Conservation (phyloP, 371 early-diverging fungal species). For the Coemansia sp. region DNA sequence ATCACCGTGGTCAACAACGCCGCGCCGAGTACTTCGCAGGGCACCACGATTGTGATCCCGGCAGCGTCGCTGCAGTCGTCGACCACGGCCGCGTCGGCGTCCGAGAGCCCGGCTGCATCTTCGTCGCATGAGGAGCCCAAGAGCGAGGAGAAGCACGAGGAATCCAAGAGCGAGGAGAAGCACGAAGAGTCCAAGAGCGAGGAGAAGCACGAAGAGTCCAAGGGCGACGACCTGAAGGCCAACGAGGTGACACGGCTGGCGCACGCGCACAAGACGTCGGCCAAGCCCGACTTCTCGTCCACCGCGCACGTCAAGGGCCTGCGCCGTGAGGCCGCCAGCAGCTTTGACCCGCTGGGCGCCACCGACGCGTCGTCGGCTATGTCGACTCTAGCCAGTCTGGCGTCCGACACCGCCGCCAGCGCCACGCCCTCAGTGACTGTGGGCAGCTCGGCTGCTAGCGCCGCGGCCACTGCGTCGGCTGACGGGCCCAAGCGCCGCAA, state of each 20-base stretch:
- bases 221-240: slow-evolving; percentile 11
- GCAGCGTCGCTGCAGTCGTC: slow-evolving; percentile 23
- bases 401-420: slow-evolving; percentile 7
- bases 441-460: slow-evolving; percentile 19
- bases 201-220: slow-evolving; percentile 28
- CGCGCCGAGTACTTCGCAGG: slow-evolving; percentile 8
- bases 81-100: slow-evolving; percentile 6
- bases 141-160: slow-evolving; percentile 13
- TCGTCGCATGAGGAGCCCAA: slow-evolving; percentile 24
- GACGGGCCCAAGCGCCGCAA: slow-evolving; percentile 33
- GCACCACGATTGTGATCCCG: slow-evolving; percentile 36
- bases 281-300: slow-evolving; percentile 4
- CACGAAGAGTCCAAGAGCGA: background rate
- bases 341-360: slow-evolving; percentile 17
- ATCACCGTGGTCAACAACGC: slow-evolving; percentile 35
- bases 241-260: slow-evolving; percentile 36
- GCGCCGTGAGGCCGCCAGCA: slow-evolving; percentile 23
- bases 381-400: slow-evolving; percentile 6
- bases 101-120: background rate
- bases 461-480: slow-evolving; percentile 2
- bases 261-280: slow-evolving; percentile 19
- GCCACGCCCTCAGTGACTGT: slow-evolving; percentile 24
- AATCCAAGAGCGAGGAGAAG: slow-evolving; percentile 15
- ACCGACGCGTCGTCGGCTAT: background rate
- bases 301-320: slow-evolving; percentile 19